A percentile compares a stretch with the other conserved stretches of the same genome.
These are phyloP conservation scores for Ustilago lituana DNA, from an alignment of 1,284 basidiomycete genomes.

Conservation along the genomic window DNA sequence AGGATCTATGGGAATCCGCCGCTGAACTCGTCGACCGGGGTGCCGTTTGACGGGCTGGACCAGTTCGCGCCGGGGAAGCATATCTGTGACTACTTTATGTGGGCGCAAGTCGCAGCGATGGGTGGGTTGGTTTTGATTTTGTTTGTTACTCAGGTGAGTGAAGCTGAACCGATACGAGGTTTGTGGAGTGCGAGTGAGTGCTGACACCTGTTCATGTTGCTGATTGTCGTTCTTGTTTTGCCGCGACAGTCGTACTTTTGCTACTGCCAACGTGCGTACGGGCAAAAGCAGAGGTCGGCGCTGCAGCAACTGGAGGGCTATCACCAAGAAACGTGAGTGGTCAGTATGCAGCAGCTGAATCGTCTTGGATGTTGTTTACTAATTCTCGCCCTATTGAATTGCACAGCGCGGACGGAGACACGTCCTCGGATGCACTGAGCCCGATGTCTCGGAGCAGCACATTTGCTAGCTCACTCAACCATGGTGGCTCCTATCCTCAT, in stretches of 20 bases:
- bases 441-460: slow-evolving; percentile 15
- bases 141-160: slow-evolving; percentile 42
- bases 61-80: slow-evolving; percentile 27
- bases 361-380: no score
- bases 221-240: neutral
- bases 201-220: no score
- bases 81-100: slow-evolving; percentile 49
- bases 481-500: neutral
- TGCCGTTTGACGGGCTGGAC: slow-evolving; percentile 19
- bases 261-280: slow-evolving; percentile 45
- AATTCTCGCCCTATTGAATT: no score
- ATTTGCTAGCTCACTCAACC: neutral
- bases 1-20: slow-evolving; percentile 46
- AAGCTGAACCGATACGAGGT: no score
- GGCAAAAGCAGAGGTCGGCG: slow-evolving; percentile 45
- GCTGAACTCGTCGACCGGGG: slow-evolving; percentile 21
- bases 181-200: no score
- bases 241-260: slow-evolving; percentile 40
- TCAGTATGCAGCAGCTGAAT: no score
- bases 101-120: slow-evolving; percentile 47
- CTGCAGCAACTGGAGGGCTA: slow-evolving; percentile 11
- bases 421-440: slow-evolving; percentile 22
- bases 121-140: slow-evolving; percentile 32
- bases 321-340: slow-evolving; percentile 24
- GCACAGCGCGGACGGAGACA: slow-evolving; percentile 30